Base-by-base conservation (phyloP, 1,284 basidiomycete genomes). In the Ganoderma sinense region DNA sequence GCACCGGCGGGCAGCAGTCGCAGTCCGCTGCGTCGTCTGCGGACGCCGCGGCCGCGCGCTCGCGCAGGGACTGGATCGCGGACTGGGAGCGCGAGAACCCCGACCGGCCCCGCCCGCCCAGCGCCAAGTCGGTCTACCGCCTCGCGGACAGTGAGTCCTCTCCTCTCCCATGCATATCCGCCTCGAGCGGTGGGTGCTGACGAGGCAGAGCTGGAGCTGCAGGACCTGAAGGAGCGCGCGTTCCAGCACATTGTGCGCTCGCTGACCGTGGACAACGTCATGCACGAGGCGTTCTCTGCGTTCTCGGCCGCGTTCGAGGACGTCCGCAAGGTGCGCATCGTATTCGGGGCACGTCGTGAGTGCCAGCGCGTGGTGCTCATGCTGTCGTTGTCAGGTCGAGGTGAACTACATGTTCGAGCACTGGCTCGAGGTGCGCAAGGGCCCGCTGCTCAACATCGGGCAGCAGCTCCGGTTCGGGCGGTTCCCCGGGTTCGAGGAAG, bases 71-170 rank as follows among this genome's bases (percentile, higher is more conserved):
- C 65, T 94, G 92, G 92, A 87, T 93, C 45, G 82, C 80, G 69
- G 85, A 87, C 62, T 94, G 92, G 91, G 84, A 85, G 75, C 80
- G 80, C 66, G 81, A 80, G 66, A 87, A 92, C 76, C 87, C 87
- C 2, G 87, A 86, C 18, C 84, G 88, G 51, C 93, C 93, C 0
- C 83, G 86, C n/a, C 95, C 95, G 0, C 94, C 94, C 75, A 94
- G 92, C 29, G 94, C 95, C 13, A 97, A 97, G 81, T 92, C 95
- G 2, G 90, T 92, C n/a, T 97, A 95, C 79, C 85, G 93, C 53
- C 85, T 96, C n/a, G 94, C 94, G 2, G 94, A 96, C 75, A 88
- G 92, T 94, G 73, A 77, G 90, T 58, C 1, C 14, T 18, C 29
- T 26, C 10, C 40, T 29, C 31, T 23, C 2, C 7, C 6, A 36